Evolutionary conservation across 345 rosid genomes (phyloP), one percentile per base, ranked within the genome.

Genomic region (Lepidium didymum): DNA sequence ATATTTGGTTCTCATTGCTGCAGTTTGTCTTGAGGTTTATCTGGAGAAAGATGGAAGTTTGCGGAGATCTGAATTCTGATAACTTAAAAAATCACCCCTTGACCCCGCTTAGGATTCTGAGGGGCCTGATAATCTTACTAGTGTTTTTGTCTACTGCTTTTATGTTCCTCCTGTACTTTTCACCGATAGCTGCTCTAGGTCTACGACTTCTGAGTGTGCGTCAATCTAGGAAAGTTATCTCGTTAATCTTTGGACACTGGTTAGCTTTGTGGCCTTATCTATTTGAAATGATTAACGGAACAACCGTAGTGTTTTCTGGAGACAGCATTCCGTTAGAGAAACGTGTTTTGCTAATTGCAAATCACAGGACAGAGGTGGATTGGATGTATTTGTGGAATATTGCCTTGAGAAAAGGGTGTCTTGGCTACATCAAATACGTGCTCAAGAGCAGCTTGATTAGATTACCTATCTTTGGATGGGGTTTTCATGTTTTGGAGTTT

Each of bases 341-440:
- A 74, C 86, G 87, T 38, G 86, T 84, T 38, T 41, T 90, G 78
- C 79, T 90, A 8, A 78, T 90, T 58, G 78, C 91, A 19, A 90
- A 90, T 70, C 92, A 90, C 77, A 85, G 92, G 83, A 90, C 97
- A n/a, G 97, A 87, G 75, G 92, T 87, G 7, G 95, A 87, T 80
- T 90, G 97, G 95, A 90, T 90, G 97, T 90, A 87, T 78, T 27
- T 90, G 65, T 90, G 97, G 97, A 72, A 87, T 65, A 84, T 90
- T 33, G 97, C 95, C 5, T 62, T 87, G 83, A 74, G 95, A 29
- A 90, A 87, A 64, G 89, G 87, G 2, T 80, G 87, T 71, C 83
- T 90, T 31, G 95, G 95, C 16, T 80, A 72, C 67, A 84, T 90
- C 58, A 90, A 90, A 54, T 90, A 90, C 60, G 78, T 90, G 13